Evolutionary conservation across 73 alveolate species (phyloP).

Genomic region (Effrenium voratum): DNA sequence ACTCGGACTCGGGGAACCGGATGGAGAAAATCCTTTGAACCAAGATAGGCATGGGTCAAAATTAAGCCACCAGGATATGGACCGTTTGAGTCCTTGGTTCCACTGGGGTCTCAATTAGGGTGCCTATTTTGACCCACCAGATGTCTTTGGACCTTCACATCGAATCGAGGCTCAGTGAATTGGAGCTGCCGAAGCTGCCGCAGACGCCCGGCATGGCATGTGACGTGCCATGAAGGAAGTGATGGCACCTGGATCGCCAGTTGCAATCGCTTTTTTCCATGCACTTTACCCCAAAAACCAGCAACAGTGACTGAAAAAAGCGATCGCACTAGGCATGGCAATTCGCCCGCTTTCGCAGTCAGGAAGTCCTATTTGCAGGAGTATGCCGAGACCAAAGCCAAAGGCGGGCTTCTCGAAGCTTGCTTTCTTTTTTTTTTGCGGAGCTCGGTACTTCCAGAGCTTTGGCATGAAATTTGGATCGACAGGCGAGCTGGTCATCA

Average conservation of each 20-base stretch:
- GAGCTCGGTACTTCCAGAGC: neutral
- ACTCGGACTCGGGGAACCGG: too few relatives aligned
- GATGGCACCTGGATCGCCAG: neutral
- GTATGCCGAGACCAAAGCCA: constrained; percentile 86
- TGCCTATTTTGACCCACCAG: too few relatives aligned
- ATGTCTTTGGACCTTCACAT: too few relatives aligned
- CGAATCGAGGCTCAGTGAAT: constrained; percentile 37
- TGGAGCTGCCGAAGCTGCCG: constrained; percentile 56
- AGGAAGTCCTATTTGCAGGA: constrained; percentile 72
- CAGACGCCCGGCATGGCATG: constrained; percentile 18
- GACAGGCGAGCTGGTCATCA: constrained; percentile 64
- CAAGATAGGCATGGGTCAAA: too few relatives aligned
- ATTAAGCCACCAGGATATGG: too few relatives aligned
- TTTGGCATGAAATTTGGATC: neutral
- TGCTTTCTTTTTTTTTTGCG: neutral
- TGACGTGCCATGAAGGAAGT: neutral
- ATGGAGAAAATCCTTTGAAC: too few relatives aligned
- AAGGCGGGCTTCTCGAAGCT: neutral
- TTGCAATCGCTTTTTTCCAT: neutral
- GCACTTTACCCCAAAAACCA: too few relatives aligned
- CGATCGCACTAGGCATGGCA: neutral
- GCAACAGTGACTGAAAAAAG: too few relatives aligned
- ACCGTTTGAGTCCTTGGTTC: too few relatives aligned
- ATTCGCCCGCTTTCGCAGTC: neutral
- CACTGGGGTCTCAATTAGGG: too few relatives aligned